Conservation (phyloP, 257 asterid species). For the Solanum ossicruentum region DNA sequence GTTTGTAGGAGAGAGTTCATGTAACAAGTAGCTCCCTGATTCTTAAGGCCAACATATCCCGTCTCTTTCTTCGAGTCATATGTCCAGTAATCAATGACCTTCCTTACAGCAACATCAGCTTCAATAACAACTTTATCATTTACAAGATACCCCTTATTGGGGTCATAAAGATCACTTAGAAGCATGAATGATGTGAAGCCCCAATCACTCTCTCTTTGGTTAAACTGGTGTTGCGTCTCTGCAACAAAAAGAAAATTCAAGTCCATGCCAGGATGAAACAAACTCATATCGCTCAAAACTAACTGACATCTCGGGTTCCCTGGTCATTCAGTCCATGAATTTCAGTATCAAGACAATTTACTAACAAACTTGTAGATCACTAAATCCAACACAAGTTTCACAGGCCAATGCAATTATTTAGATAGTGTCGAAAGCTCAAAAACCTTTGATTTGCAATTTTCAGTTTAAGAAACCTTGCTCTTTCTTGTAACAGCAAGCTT, state of each 20-base stretch:
- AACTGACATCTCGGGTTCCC: neutral
- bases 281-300: neutral
- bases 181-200: constrained; percentile 98
- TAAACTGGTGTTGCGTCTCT: constrained; percentile 97
- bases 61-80: constrained; percentile 98
- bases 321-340: neutral
- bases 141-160: constrained; percentile 75
- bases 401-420: neutral
- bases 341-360: neutral
- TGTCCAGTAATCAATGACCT: constrained; percentile 86
- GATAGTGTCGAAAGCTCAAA: neutral
- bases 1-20: constrained; percentile 98
- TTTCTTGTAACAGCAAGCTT: neutral
- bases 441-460: neutral
- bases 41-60: constrained; percentile 95
- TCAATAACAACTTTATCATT: constrained; percentile 73
- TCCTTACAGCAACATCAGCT: constrained; percentile 96
- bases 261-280: neutral
- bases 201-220: constrained; percentile 97
- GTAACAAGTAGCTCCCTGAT: constrained; percentile 99
- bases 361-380: neutral
- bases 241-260: constrained; percentile 10
- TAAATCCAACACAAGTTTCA: neutral
- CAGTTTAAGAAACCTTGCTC: neutral
- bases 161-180: constrained; percentile 85